A percentile compares a stretch with the other conserved stretches of the same genome.
Conservation (phyloP, 2,329 filamentous ascomycete genomes). For the Colletotrichum tropicale region DNA sequence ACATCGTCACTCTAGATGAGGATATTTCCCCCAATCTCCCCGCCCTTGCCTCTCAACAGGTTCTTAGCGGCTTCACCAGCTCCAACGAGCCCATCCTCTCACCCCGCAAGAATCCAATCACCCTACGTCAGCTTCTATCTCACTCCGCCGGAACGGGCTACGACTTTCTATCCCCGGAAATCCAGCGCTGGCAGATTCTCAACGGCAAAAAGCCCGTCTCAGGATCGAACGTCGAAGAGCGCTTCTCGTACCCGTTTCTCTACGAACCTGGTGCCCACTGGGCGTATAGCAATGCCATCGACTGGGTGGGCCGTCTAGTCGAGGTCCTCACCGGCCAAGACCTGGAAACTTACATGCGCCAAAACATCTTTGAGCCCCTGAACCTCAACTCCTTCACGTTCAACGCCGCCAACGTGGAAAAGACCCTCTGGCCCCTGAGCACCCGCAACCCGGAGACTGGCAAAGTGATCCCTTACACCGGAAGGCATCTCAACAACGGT, state of each 20-base stretch:
- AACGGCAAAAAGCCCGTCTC: background rate
- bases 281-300: conserved; percentile 30
- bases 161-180: conserved; percentile 28
- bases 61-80: conserved; percentile 46
- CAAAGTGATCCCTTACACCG: conserved; percentile 6
- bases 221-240: conserved; percentile 39
- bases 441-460: conserved; percentile 10
- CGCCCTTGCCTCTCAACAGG: conserved; percentile 43
- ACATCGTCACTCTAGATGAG: conserved; percentile 47
- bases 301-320: conserved; percentile 32
- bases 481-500: background rate
- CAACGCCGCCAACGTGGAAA: background rate
- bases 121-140: conserved; percentile 49
- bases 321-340: conserved; percentile 24
- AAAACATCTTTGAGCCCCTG: conserved; percentile 50
- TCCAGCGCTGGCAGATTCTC: conserved; percentile 11
- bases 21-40: conserved; percentile 47
- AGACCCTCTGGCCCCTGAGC: conserved; percentile 10
- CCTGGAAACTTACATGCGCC: conserved; percentile 30
- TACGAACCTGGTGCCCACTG: conserved; percentile 33
- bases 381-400: conserved; percentile 32
- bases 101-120: conserved; percentile 38
- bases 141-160: conserved; percentile 51
- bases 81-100: conserved; percentile 31
- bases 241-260: conserved; percentile 29